These are phyloP conservation scores for Naganishia cerealis DNA, from an alignment of 1,284 basidiomycete species.

Conservation along the genomic window DNA sequence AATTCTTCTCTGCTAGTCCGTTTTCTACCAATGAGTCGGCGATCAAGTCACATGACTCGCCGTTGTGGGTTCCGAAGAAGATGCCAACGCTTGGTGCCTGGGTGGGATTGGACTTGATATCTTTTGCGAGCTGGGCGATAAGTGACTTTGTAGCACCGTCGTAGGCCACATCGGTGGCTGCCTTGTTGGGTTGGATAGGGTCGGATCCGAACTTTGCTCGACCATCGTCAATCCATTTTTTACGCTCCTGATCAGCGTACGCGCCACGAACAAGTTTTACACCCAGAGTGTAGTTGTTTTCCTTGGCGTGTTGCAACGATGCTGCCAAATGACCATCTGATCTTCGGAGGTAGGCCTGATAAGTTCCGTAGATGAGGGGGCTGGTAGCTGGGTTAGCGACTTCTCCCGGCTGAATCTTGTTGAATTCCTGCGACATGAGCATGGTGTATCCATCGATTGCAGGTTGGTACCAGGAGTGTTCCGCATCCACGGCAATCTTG, in stretches of 20 bases:
- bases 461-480: constrained; percentile 76
- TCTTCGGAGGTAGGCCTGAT: constrained; percentile 75
- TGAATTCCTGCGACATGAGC: constrained; percentile 74
- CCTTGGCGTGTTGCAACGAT: constrained; percentile 68
- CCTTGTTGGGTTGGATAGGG: constrained; percentile 57
- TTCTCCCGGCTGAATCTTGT: constrained; percentile 55
- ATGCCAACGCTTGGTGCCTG: constrained; percentile 62
- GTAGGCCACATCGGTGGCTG: constrained; percentile 77
- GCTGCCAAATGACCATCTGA: constrained; percentile 65
- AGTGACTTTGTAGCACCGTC: constrained; percentile 67
- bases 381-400: constrained; percentile 52
- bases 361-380: constrained; percentile 72
- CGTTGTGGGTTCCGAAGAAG: constrained; percentile 85
- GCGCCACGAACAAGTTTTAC: constrained; percentile 94
- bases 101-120: constrained; percentile 35
- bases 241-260: constrained; percentile 75
- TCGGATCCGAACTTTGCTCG: constrained; percentile 44
- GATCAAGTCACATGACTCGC: constrained; percentile 65
- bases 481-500: constrained; percentile 73
- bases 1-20: constrained; percentile 58
- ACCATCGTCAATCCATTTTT: constrained; percentile 48
- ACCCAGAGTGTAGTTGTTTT: constrained; percentile 74
- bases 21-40: constrained; percentile 63
- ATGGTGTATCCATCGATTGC: constrained; percentile 76
- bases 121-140: constrained; percentile 56